These are phyloP conservation scores for Marasmius fiardii DNA, from an alignment of 1,284 basidiomycete genomes.

Conservation along the genomic window DNA sequence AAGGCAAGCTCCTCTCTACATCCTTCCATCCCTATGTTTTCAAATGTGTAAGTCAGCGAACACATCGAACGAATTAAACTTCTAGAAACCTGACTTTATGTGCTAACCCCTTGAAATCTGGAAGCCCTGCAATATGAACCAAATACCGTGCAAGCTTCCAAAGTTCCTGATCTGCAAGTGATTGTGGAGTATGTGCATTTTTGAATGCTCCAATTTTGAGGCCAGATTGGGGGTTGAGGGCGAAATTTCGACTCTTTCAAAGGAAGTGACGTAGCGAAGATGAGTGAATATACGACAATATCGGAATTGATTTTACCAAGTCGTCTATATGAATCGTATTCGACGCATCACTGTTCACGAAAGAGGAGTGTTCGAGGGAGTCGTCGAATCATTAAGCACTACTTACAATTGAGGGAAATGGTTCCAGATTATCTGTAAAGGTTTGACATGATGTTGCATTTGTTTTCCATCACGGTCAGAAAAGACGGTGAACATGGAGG, in stretches of 20 bases:
- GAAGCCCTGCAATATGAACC: slow-evolving; percentile 49
- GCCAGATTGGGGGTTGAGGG: slow-evolving; percentile 81
- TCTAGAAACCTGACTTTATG: slow-evolving; percentile 48
- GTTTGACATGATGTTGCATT: slow-evolving; percentile 80
- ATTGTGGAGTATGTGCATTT: slow-evolving; percentile 62
- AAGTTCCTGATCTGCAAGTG: slow-evolving; percentile 65
- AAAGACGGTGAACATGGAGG: slow-evolving; percentile 88
- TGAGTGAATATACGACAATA: slow-evolving; percentile 2
- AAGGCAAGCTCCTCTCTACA: too few relatives aligned
- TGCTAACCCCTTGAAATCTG: slow-evolving; percentile 53
- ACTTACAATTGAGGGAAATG: slow-evolving; percentile 76
- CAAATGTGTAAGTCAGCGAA: too few relatives aligned
- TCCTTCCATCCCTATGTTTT: slow-evolving; percentile 30
- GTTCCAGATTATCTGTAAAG: slow-evolving; percentile 86
- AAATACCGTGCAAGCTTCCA: slow-evolving; percentile 63
- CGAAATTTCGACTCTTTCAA: slow-evolving; percentile 75
- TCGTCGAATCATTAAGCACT: neutral
- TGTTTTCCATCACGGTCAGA: slow-evolving; percentile 69
- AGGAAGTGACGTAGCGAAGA: too few relatives aligned
- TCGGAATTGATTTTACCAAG: slow-evolving; percentile 39
- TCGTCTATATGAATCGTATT: slow-evolving; percentile 92
- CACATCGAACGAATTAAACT: too few relatives aligned
- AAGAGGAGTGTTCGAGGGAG: neutral
- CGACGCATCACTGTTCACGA: slow-evolving; percentile 48
- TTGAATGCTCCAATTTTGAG: slow-evolving; percentile 84